Evolutionary conservation across 768 basidiomycete species (phyloP), one percentile per base, ranked within the genome.

Genomic region (Boletus vinaceobasis): DNA sequence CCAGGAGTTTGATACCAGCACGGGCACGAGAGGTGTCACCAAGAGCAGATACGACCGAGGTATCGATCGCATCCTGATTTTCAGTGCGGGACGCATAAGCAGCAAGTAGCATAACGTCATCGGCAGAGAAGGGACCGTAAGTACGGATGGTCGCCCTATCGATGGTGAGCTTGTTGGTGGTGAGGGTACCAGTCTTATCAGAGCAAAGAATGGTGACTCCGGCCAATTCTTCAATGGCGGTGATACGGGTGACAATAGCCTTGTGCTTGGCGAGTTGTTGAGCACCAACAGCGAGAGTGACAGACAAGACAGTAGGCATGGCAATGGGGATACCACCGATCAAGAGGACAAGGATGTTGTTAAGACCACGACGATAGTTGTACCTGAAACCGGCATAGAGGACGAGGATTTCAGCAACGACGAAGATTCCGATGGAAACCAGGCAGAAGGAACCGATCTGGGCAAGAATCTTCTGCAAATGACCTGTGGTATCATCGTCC

Each of bases 311-410:
- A 57, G 96, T 98, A 62, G 96, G 96, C 96, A 98, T 98, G 71
- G 96, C 96, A 75, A 98, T 98, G 67, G 96, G 96, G 69, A 98
- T 98, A 79, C 96, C 96, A 80, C 96, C 96, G 75, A 98, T 98
- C 83, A 98, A 82, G 72, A 98, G 90, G 60, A 98, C 96, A 33
- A 98, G 85, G 75, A 98, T 94, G 80, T 94, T 90, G 82, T 98
- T 86, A 64, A 98, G 87, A 77, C 95, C 96, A 57, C 87, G 87
- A 65, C 96, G 91, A 78, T 98, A 98, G 48, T 66, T 73, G 80
- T 90, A 98, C 54, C 77, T 80, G 89, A 93, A 98, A 39, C 86
- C 89, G 47, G 94, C 87, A 73, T 98, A 98, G 55, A 98, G 83
- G 59, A 91, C 85, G 71, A 97, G 78, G 60, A 98, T 97, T 73